Conservation (phyloP, 225 moss, liverwort and hornwort species). For the Pseudoscleropodium purum region DNA sequence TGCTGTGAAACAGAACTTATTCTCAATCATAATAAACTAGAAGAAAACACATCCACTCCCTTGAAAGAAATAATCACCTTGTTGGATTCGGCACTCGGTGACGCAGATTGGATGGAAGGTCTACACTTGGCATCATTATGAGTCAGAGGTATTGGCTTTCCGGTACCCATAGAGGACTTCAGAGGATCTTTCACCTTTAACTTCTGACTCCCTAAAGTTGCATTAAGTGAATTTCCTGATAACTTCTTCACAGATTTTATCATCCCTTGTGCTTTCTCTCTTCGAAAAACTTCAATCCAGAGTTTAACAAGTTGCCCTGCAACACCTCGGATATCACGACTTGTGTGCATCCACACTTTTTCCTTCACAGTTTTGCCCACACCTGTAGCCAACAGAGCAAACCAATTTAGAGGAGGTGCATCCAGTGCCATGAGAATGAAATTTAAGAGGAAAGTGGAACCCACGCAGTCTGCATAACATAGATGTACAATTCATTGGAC, state of each 20-base stretch:
- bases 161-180: constrained; percentile 9
- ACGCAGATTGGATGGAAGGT: constrained; percentile 20
- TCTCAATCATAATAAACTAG: not conserved
- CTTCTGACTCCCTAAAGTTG: constrained; percentile 13
- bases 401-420: not conserved
- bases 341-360: constrained; percentile 63
- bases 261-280: constrained; percentile 50
- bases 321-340: constrained; percentile 57
- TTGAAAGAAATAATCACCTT: not conserved
- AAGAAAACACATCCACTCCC: not conserved
- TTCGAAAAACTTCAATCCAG: constrained; percentile 55
- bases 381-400: constrained; percentile 17
- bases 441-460: not conserved
- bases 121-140: constrained; percentile 18
- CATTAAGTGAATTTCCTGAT: constrained; percentile 21
- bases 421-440: not conserved
- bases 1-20: not conserved
- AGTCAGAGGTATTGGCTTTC: not conserved
- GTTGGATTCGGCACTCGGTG: constrained; percentile 15
- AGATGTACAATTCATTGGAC: not conserved
- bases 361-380: constrained; percentile 61
- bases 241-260: constrained; percentile 26
- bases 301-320: constrained; percentile 66
- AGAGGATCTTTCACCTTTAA: constrained; percentile 16
- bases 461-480: not conserved